Evolutionary conservation across 177 flowering plant species (phyloP).

Genomic region (Telopea speciosissima): DNA sequence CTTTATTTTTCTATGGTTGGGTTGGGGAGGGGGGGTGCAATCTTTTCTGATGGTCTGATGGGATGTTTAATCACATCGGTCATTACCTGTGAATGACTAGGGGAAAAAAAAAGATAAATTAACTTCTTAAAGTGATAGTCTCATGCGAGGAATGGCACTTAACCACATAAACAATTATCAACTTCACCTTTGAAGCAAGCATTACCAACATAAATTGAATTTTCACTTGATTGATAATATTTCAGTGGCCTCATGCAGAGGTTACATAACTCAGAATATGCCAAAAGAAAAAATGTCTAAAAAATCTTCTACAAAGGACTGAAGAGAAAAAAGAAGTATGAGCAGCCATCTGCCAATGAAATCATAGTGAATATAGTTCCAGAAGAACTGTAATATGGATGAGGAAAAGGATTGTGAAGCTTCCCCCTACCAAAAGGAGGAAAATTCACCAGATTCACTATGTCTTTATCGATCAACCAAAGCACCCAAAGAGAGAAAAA

Average conservation of each 20-base stretch:
- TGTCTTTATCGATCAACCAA: slow-evolving; percentile 11
- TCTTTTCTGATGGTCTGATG: too few relatives aligned
- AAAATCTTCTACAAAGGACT: too few relatives aligned
- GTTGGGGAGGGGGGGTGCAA: too few relatives aligned
- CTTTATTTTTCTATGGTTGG: too few relatives aligned
- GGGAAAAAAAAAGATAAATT: too few relatives aligned
- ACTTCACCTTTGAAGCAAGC: neutral
- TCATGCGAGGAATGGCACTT: neutral
- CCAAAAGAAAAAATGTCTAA: slow-evolving; percentile 5
- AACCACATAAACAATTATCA: neutral
- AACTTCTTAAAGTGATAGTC: too few relatives aligned
- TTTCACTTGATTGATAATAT: slow-evolving; percentile 14
- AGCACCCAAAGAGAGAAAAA: slow-evolving; percentile 5
- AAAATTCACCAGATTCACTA: slow-evolving; percentile 20
- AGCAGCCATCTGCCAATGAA: slow-evolving; percentile 11
- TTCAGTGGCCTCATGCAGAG: slow-evolving; percentile 16
- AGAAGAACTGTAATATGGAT: slow-evolving; percentile 13
- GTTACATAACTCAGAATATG: slow-evolving; percentile 18
- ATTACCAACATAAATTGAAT: slow-evolving; percentile 11
- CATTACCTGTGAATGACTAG: neutral
- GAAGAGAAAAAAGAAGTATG: neutral
- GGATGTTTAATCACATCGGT: neutral
- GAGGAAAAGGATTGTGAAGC: slow-evolving; percentile 7
- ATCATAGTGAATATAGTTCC: slow-evolving; percentile 15
- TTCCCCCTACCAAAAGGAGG: slow-evolving; percentile 16